Evolutionary conservation across 257 asterid species (phyloP), one percentile per base, ranked within the genome.

Genomic region (Penstemon davidsonii): DNA sequence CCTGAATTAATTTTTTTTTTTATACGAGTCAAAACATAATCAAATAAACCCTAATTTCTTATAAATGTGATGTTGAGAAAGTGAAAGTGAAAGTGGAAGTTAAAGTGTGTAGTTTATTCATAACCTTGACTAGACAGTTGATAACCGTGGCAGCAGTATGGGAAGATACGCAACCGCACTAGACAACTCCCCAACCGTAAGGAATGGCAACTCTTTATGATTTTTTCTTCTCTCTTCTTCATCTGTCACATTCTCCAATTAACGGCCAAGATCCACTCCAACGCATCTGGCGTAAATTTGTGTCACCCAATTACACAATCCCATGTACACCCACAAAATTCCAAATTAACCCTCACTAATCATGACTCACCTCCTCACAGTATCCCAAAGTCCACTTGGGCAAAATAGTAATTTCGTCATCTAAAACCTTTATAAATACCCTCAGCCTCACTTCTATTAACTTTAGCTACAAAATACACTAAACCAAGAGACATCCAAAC

Each of bases 181-280:
- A 25, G 60, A 87, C 90, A 79, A 69, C 6, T 55, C 8, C 75
- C 89, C 92, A 87, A 87, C 89, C 79, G 73, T n/a, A 36, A 79
- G 75, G 87, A 68, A 81, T 84, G 90, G 90, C 77, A 52, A 68
- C 77, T 77, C 58, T 84, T 78, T 80, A 73, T 37, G 19, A 54
- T 46, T 8, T 46, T 53, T 33, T 51, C 41, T 37, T 55, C 60
- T 55, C 60, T 55, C 60, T 40, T 18, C 33, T 55, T 40, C 60
- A 55, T 69, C 80, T 60, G 67, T 78, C 84, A 82, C 81, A 50
- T 65, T 51, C 57, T 56, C 74, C 83, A 80, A 75, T 74, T 40
- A 13, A 63, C 70, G 65, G 74, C 62, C 58, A 82, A 55, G 70
- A 73, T 75, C 64, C 54, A 15, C 41, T 73, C 71, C 61, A 63